phyloP scores from a whole-genome alignment of 2,329 filamentous ascomycete species.

The Fusarium paranaense region DNA sequence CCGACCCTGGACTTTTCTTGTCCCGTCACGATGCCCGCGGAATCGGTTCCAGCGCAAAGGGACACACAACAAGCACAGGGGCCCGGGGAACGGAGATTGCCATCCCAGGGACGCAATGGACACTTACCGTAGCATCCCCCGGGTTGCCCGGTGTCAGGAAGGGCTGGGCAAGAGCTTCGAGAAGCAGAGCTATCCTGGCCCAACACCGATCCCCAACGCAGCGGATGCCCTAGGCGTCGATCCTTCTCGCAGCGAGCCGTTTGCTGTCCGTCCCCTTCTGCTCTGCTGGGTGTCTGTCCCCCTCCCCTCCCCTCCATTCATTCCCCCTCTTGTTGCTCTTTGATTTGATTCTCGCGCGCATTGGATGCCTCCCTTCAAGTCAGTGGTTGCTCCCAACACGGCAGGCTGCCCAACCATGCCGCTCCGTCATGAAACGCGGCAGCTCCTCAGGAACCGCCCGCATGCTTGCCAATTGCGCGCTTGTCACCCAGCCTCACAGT shows the following conservation, averaged over 20 bases:
- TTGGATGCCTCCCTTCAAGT: constrained; percentile 34
- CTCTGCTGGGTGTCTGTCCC: constrained; percentile 12
- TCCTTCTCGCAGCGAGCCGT: constrained; percentile 35
- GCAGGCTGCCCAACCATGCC: neutral
- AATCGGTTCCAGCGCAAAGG: constrained; percentile 40
- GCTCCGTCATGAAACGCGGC: constrained; percentile 32
- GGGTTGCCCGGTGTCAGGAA: constrained; percentile 34
- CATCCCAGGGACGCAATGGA: neutral
- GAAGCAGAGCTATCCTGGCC: constrained; percentile 41
- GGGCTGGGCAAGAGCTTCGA: constrained; percentile 33
- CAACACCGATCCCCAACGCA: constrained; percentile 29
- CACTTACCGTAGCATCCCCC: constrained; percentile 33
- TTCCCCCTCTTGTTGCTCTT: constrained; percentile 31
- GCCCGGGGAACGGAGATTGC: constrained; percentile 38
- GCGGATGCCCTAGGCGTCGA: constrained; percentile 43
- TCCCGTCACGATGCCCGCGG: constrained; percentile 26
- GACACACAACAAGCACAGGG: constrained; percentile 6
- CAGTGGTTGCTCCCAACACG: constrained; percentile 15
- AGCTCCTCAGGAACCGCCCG: constrained; percentile 26
- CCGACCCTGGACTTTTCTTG: constrained; percentile 21
- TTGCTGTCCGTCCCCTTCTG: constrained; percentile 9
- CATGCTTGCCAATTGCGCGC: neutral
- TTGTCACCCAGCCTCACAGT: constrained; percentile 22
- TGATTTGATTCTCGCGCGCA: constrained; percentile 6
- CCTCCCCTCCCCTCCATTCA: neutral